phyloP scores from a whole-genome alignment of 1,284 basidiomycete species.

The Austroboletus novae-zelandiae region DNA sequence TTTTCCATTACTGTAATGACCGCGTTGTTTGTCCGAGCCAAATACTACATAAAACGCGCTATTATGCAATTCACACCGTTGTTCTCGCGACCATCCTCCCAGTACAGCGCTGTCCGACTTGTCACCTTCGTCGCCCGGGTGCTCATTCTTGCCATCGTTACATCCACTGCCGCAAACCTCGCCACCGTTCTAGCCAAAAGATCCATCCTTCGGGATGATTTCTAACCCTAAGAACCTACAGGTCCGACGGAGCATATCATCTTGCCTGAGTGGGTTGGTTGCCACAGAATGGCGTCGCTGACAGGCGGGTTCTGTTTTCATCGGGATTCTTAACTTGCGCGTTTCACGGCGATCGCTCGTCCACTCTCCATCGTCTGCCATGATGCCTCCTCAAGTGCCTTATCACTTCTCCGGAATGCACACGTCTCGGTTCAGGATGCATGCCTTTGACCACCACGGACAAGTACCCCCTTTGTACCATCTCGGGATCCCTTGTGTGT shows the following conservation, averaged over 20 bases:
- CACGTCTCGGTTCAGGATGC: constrained; percentile 11
- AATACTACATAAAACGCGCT: constrained; percentile 12
- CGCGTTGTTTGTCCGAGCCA: constrained; percentile 29
- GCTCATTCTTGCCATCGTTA: constrained; percentile 20
- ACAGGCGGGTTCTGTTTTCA: constrained; percentile 3
- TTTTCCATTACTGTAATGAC: neutral
- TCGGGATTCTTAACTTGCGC: constrained; percentile 2
- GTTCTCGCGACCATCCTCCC: constrained; percentile 8
- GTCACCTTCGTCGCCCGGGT: constrained; percentile 29
- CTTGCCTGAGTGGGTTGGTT: constrained; percentile 19
- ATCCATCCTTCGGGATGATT: constrained; percentile 35
- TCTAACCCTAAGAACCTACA: constrained; percentile 34
- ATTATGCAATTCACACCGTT: neutral
- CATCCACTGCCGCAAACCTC: constrained; percentile 20
- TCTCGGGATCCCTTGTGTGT: constrained; percentile 31
- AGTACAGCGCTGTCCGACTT: constrained; percentile 20
- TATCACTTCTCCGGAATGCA: constrained; percentile 30
- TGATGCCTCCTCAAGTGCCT: constrained; percentile 19
- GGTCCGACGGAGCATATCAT: constrained; percentile 21
- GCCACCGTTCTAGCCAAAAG: constrained; percentile 31
- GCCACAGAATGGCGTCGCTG: constrained; percentile 15
- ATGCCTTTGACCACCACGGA: constrained; percentile 14
- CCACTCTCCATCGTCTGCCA: constrained; percentile 14
- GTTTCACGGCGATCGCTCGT: constrained; percentile 7
- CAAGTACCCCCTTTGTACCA: constrained; percentile 23